Base-by-base conservation (phyloP, 306 rosid species). In the Urtica urens region DNA sequence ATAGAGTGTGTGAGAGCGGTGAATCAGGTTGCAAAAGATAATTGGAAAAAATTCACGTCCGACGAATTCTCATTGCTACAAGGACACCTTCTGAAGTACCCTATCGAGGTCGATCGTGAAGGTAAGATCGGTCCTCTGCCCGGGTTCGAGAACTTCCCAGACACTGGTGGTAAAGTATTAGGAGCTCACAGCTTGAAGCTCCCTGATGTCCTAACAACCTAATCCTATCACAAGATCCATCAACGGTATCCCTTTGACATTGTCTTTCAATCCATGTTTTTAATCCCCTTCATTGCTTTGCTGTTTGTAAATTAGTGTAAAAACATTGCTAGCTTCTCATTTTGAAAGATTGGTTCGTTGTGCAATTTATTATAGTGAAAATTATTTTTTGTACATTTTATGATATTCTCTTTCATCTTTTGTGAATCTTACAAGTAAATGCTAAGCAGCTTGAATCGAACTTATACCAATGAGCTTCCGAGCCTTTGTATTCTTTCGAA, bases 71-170 rank as follows among this genome's bases (percentile, higher is more conserved):
- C 65, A 44, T 44, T 3, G 9, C 49, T 82, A 60, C 93, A 60
- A 51, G 99, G 99, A 26, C 96, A 85, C 70, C 74, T 92, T 49
- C 78, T 92, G 6, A 73, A 60, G 73, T 92, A 92, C 70, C 99
- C 99, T 13, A 19, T 85, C 38, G 35, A 31, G n/a, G 75, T 92
- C 23, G 79, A 75, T 37, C 42, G 18, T 1, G 60, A 77, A 58
- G 99, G 99, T 42, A 65, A 24, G 46, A 52, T 92, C 11, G 39
- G 63, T n/a, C 57, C 83, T 35, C 44, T 75, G 15, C 72, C 73
- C 0, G 83, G 60, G 1, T 19, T 65, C 41, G 96, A 85, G 58
- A 71, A 34, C 53, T 92, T 92, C 75, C 96, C 78, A 7, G 96
- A 92, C 37, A 73, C 82, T 14, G 96, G 96, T 4, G 99, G 96